A percentile compares a stretch with the other conserved stretches of the same genome.
These are phyloP conservation scores for Thermochaetoides thermophila DNA, from an alignment of 495 filamentous ascomycete species.

Conservation along the genomic window DNA sequence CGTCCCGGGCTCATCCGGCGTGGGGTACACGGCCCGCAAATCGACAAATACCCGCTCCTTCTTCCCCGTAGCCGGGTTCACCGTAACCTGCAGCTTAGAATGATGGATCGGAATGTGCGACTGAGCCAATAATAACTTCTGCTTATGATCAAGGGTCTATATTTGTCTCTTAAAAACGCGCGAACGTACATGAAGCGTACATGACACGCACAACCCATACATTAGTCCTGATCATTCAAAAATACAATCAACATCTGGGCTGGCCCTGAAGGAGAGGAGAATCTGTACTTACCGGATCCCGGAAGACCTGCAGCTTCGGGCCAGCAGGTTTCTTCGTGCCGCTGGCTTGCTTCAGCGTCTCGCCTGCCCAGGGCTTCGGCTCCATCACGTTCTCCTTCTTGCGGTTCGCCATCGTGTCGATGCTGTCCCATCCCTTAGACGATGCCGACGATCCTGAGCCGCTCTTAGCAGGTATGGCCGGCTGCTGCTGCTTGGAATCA, in stretches of 20 bases:
- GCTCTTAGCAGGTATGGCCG: conserved; percentile 32
- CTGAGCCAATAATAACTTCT: no score
- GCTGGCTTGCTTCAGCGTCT: conserved; percentile 77
- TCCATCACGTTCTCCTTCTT: conserved; percentile 89
- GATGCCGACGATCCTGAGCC: no score
- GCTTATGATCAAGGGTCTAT: no score
- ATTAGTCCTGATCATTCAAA: no score
- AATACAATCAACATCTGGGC: conserved; percentile 74
- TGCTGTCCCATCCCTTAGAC: conserved; percentile 78
- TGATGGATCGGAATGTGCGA: conserved; percentile 35
- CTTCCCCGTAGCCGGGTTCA: conserved; percentile 65
- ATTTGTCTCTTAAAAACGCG: no score
- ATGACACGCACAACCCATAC: conserved; percentile 33
- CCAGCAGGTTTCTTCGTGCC: conserved; percentile 60
- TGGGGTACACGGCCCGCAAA: conserved; percentile 69
- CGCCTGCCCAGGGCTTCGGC: conserved; percentile 80
- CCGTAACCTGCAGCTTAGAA: conserved; percentile 49
- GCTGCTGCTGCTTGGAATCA: conserved; percentile 33
- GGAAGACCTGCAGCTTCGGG: conserved; percentile 83
- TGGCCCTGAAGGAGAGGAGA: conserved; percentile 20
- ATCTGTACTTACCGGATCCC: conserved; percentile 72
- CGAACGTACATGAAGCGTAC: no score
- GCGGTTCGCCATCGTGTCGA: conserved; percentile 68
- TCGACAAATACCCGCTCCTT: conserved; percentile 77
- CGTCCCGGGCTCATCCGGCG: conserved; percentile 45